Conservation (phyloP, 2,329 filamentous ascomycete genomes). For the Pseudopyricularia javanii region DNA sequence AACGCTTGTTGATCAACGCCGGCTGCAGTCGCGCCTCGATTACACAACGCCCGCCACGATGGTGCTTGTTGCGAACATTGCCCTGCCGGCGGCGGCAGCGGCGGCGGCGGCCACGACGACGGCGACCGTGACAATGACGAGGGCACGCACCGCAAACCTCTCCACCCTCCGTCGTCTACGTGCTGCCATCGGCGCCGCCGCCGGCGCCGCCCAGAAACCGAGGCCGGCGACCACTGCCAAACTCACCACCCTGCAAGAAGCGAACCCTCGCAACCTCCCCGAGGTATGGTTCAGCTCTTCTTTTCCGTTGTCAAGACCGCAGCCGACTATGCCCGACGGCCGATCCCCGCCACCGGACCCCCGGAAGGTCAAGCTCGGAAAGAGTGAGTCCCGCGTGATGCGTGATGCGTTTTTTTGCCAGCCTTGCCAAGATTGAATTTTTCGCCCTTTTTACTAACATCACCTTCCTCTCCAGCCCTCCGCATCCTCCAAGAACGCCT, state of each 20-base stretch:
- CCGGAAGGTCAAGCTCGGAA: conserved; percentile 49
- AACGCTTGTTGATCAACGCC: not conserved
- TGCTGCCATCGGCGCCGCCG: conserved; percentile 4
- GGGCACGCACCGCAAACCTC: conserved; percentile 14
- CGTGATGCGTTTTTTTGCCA: too few relatives aligned
- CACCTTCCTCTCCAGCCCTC: conserved; percentile 36
- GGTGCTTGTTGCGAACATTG: not conserved
- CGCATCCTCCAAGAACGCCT: conserved; percentile 53
- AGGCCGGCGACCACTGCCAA: conserved; percentile 4
- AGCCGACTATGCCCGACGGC: conserved; percentile 7
- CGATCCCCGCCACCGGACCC: conserved; percentile 26
- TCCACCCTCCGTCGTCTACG: conserved; percentile 12
- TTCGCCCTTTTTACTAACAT: not conserved
- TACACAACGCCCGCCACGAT: not conserved
- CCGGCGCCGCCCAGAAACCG: not conserved
- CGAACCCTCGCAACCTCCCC: conserved; percentile 16
- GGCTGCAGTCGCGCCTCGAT: not conserved
- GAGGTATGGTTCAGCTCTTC: conserved; percentile 32
- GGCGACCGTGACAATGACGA: conserved; percentile 12
- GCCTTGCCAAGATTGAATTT: too few relatives aligned
- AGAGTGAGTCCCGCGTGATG: conserved; percentile 34
- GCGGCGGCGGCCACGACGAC: not conserved
- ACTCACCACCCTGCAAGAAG: conserved; percentile 10
- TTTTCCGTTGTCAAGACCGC: conserved; percentile 13
- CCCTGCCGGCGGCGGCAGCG: conserved; percentile 7